Evolutionary conservation across 768 basidiomycete genomes (phyloP).

Genomic region (Naganishia friedmannii): DNA sequence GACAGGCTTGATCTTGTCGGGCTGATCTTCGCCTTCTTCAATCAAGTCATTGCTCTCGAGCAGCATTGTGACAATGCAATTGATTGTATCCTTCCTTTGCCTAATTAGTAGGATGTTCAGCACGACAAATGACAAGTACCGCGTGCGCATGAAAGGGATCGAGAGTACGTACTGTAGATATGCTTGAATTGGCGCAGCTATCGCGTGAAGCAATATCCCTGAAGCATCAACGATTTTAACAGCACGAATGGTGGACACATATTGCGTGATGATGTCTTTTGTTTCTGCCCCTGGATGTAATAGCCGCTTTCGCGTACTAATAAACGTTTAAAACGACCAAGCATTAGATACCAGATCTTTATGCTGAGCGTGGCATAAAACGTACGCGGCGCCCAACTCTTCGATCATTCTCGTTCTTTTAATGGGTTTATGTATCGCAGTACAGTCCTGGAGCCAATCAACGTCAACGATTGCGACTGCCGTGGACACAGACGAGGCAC

Average conservation of each 20-base stretch:
- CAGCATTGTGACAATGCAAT: slow-evolving; percentile 84
- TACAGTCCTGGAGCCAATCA: slow-evolving; percentile 62
- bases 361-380: slow-evolving; percentile 10
- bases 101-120: not conserved
- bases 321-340: no score
- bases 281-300: slow-evolving; percentile 96
- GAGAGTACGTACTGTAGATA: slow-evolving; percentile 67
- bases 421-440: slow-evolving; percentile 66
- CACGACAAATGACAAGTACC: not conserved
- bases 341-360: not conserved
- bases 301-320: slow-evolving; percentile 69
- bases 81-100: slow-evolving; percentile 73
- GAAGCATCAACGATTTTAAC: slow-evolving; percentile 86
- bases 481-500: slow-evolving; percentile 10
- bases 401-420: slow-evolving; percentile 73
- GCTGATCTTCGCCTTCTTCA: slow-evolving; percentile 68
- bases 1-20: slow-evolving; percentile 56
- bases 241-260: slow-evolving; percentile 87
- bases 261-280: slow-evolving; percentile 79
- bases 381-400: slow-evolving; percentile 74
- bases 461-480: not conserved
- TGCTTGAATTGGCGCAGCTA: slow-evolving; percentile 83
- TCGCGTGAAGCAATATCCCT: slow-evolving; percentile 86
- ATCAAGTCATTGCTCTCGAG: slow-evolving; percentile 81
- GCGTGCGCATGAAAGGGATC: not conserved